Evolutionary conservation across 2,329 filamentous ascomycete genomes (phyloP), one percentile per base, ranked within the genome.

Genomic region (Fusarium liriodendri): DNA sequence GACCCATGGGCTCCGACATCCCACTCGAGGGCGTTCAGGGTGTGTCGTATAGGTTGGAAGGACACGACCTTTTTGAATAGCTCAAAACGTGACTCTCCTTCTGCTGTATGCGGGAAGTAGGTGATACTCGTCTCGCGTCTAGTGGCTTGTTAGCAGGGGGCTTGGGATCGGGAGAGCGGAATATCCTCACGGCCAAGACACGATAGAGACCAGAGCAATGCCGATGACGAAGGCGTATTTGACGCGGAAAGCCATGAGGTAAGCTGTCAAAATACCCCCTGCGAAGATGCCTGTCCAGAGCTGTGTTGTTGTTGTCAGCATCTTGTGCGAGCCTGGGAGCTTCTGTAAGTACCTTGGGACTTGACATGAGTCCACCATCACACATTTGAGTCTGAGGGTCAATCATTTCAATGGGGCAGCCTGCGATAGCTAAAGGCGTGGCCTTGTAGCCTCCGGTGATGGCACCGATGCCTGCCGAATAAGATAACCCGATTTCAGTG

Each of bases 261-360:
- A 85, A 16, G 90, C 90, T 0, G 93, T 95, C 45, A 96, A 82
- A 66, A 95, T 85, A 69, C 93, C 93, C 45, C 93, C 93, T 73
- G 91, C 92, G 84, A 95, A 94, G 74, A 96, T 94, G 18, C 93
- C 94, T 59, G 95, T 87, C 94, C 94, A 96, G 87, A 96, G 60
- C 70, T 76, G 22, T 4, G 33, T 76, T 6, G 76, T 65, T 32
- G 0, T 65, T 32, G 0, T 29, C 7, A 1, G 6, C 1, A 13
- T 5, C 3, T 2, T 1, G 5, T 7, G 3, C 0, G 2, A 9
- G 29, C 5, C 10, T 25, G 11, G 13, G 1, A 5, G 14, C 6
- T 25, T 25, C 9, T 22, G 7, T 2, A 18, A 22, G 38, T 52
- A 68, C 67, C 70, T 76, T 76, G 0, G 67, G 74, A n/a, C 67